phyloP scores from a whole-genome alignment of 2,329 filamentous ascomycete species.

The Cercospora beticola region DNA sequence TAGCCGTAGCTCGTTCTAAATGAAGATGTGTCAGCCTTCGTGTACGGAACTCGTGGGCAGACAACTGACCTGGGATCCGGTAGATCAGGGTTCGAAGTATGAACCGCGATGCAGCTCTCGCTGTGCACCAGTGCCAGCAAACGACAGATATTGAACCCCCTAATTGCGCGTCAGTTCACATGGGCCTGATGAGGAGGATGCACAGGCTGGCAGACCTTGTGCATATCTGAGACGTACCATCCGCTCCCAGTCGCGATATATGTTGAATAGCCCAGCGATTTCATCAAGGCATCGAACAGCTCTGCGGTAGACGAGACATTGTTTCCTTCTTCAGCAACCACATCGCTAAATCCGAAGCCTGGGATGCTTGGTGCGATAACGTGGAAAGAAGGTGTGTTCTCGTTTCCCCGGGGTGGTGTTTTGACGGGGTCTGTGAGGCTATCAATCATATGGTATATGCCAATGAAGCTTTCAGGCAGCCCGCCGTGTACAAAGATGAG shows the following conservation, averaged over 20 bases:
- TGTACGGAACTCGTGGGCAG: neutral
- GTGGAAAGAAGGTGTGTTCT: constrained; percentile 56
- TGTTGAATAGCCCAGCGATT: constrained; percentile 56
- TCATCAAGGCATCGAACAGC: constrained; percentile 61
- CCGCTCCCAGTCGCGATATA: constrained; percentile 60
- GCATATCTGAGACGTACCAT: constrained; percentile 39
- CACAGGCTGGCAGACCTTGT: neutral
- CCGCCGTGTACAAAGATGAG: constrained; percentile 61
- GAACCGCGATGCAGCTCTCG: constrained; percentile 58
- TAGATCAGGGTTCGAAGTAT: constrained; percentile 61
- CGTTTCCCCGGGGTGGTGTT: constrained; percentile 32
- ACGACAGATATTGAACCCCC: constrained; percentile 46
- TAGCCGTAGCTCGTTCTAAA: constrained; percentile 25
- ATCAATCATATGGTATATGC: constrained; percentile 57
- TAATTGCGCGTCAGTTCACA: constrained; percentile 21
- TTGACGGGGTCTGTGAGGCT: constrained; percentile 56
- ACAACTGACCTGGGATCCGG: constrained; percentile 44
- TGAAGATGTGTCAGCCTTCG: neutral
- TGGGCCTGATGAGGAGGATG: neutral
- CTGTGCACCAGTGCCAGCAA: constrained; percentile 51
- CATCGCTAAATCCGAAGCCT: constrained; percentile 66
- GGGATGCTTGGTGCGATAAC: constrained; percentile 66
- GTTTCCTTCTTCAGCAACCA: constrained; percentile 52
- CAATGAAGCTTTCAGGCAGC: constrained; percentile 65
- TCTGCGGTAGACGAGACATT: constrained; percentile 56